Conservation (phyloP, 2,329 filamentous ascomycete genomes). For the Ramichloridium luteum region DNA sequence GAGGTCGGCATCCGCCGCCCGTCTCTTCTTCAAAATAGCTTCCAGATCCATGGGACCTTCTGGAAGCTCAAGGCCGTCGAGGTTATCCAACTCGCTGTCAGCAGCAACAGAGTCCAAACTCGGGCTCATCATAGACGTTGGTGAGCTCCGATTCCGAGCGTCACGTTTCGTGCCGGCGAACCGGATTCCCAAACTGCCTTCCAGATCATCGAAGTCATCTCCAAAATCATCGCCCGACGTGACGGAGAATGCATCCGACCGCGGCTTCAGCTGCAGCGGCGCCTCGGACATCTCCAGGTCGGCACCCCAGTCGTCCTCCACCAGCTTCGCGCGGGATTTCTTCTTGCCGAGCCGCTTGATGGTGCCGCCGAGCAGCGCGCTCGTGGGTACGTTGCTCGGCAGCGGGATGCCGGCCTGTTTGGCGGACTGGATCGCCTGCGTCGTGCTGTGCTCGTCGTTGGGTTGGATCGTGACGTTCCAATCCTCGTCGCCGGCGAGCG, state of each 20-base stretch:
- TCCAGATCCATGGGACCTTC: slow-evolving; percentile 72
- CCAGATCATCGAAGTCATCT: slow-evolving; percentile 89
- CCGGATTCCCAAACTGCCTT: slow-evolving; percentile 82
- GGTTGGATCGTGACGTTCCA: slow-evolving; percentile 75
- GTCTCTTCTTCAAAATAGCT: slow-evolving; percentile 61
- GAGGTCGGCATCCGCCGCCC: slow-evolving; percentile 35
- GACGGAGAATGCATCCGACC: slow-evolving; percentile 21
- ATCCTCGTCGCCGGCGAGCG: slow-evolving; percentile 60
- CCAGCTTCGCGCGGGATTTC: slow-evolving; percentile 31
- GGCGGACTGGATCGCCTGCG: slow-evolving; percentile 77
- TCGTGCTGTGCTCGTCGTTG: slow-evolving; percentile 71
- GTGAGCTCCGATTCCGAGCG: slow-evolving; percentile 68
- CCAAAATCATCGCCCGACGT: slow-evolving; percentile 26
- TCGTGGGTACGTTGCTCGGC: slow-evolving; percentile 72
- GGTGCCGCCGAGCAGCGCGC: slow-evolving; percentile 79
- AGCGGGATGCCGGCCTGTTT: slow-evolving; percentile 85
- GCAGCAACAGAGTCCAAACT: slow-evolving; percentile 87
- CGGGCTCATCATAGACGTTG: slow-evolving; percentile 78
- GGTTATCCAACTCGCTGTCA: slow-evolving; percentile 86
- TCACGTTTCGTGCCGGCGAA: slow-evolving; percentile 78
- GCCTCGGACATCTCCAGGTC: slow-evolving; percentile 35
- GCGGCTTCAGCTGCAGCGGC: slow-evolving; percentile 32
- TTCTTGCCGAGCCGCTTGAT: slow-evolving; percentile 73
- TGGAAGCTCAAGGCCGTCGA: slow-evolving; percentile 81
- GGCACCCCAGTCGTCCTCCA: slow-evolving; percentile 40